phyloP scores from a whole-genome alignment of 2,329 filamentous ascomycete genomes.

The Grosmannia serpens region DNA sequence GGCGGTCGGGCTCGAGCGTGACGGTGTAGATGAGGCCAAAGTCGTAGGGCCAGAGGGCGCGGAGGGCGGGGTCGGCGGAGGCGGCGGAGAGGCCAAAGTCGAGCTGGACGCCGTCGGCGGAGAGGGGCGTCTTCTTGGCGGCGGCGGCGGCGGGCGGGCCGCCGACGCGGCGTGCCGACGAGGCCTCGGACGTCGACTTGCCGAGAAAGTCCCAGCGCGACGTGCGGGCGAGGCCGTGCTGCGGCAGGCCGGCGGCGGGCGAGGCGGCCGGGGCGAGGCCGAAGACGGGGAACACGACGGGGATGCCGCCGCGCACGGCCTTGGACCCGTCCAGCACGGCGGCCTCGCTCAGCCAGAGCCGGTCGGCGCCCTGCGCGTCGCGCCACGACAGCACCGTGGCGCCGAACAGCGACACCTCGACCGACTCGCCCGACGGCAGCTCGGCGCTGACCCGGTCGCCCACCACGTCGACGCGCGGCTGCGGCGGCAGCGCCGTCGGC shows the following conservation, averaged over 20 bases:
- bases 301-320: conserved; percentile 82
- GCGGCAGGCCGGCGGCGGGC: conserved; percentile 67
- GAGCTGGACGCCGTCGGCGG: conserved; percentile 59
- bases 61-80: conserved; percentile 56
- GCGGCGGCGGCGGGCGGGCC: background rate
- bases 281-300: conserved; percentile 91
- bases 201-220: conserved; percentile 90
- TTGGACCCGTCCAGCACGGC: conserved; percentile 78
- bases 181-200: conserved; percentile 37
- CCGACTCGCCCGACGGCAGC: conserved; percentile 75
- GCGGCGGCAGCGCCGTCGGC: conserved; percentile 62
- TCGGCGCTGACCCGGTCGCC: conserved; percentile 64
- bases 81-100: conserved; percentile 82
- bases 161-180: background rate
- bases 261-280: conserved; percentile 62
- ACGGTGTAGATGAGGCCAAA: conserved; percentile 93
- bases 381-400: conserved; percentile 94
- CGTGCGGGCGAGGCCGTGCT: conserved; percentile 90
- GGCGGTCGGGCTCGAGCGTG: conserved; percentile 60
- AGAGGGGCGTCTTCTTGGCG: background rate
- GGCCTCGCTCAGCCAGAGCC: conserved; percentile 73
- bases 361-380: conserved; percentile 61
- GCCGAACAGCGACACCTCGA: conserved; percentile 79
- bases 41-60: conserved; percentile 68
- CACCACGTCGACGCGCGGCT: conserved; percentile 62